Percentiles rank a stretch among this genome's conserved stretches.
phyloP scores from a whole-genome alignment of 2,329 filamentous ascomycete genomes.

The Orbilia quercus region DNA sequence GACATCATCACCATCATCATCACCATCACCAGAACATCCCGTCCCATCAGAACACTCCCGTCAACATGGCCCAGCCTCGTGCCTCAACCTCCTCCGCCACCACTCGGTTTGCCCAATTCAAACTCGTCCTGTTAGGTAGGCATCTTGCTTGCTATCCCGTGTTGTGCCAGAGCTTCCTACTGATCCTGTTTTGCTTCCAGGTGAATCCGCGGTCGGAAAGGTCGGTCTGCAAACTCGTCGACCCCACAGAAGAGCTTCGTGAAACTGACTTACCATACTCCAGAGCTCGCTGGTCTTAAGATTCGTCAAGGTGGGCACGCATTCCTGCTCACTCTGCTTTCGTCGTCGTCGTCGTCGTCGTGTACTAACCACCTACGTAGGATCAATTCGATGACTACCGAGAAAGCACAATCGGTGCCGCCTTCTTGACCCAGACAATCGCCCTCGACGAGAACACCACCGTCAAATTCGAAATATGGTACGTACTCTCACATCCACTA shows the following conservation, averaged over 20 bases:
- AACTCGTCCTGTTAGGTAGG: slow-evolving; percentile 92
- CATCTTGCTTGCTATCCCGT: slow-evolving; percentile 13
- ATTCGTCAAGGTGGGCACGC: slow-evolving; percentile 93
- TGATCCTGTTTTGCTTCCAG: slow-evolving; percentile 65
- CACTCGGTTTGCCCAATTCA: slow-evolving; percentile 98
- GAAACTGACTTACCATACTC: slow-evolving; percentile 52
- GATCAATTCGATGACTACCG: slow-evolving; percentile 99
- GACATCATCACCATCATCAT: slow-evolving; percentile 12
- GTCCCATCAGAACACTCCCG: background rate
- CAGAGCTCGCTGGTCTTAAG: slow-evolving; percentile 97
- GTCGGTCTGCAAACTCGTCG: slow-evolving; percentile 64
- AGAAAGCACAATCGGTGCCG: slow-evolving; percentile 97
- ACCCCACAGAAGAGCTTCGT: slow-evolving; percentile 31
- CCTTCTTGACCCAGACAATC: slow-evolving; percentile 98
- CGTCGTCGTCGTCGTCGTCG: background rate
- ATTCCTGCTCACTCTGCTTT: background rate
- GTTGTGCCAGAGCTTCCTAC: background rate
- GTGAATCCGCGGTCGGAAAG: slow-evolving; percentile 99
- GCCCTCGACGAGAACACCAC: slow-evolving; percentile 97
- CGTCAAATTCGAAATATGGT: slow-evolving; percentile 99
- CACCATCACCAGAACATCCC: slow-evolving; percentile 12
- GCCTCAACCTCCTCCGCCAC: slow-evolving; percentile 81
- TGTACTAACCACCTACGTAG: slow-evolving; percentile 65
- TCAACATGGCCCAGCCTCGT: slow-evolving; percentile 68
- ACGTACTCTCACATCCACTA: slow-evolving; percentile 18